Percentiles rank a stretch among this genome's conserved stretches.
Conservation (phyloP, 306 rosid genomes). For the Sechiopsis laciniata region DNA sequence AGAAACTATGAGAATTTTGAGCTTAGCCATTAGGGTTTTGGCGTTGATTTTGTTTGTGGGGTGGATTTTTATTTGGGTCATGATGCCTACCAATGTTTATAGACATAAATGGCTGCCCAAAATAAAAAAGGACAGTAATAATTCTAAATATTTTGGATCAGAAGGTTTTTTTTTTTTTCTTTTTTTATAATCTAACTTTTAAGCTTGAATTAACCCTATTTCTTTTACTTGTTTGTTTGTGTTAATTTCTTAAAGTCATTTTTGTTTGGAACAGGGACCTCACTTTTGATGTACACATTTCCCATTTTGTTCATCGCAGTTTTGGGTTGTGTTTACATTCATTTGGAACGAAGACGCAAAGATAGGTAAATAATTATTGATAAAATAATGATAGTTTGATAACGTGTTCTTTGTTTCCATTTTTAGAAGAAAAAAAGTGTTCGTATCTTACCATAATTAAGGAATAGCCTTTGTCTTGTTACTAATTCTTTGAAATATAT, state of each 20-base stretch:
- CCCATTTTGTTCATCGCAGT: slow-evolving; percentile 55
- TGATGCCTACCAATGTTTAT: slow-evolving; percentile 51
- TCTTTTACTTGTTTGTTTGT: background rate
- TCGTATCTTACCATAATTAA: too few species aligned
- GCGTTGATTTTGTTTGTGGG: slow-evolving; percentile 40
- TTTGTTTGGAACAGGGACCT: slow-evolving; percentile 31
- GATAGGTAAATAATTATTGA: slow-evolving; percentile 22
- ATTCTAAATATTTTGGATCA: slow-evolving; percentile 40
- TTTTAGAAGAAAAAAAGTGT: too few species aligned
- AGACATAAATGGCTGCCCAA: slow-evolving; percentile 29
- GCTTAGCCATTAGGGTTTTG: slow-evolving; percentile 34
- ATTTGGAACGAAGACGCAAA: slow-evolving; percentile 31
- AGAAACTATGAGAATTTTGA: slow-evolving; percentile 10
- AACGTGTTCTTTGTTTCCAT: too few species aligned
- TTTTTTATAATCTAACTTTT: background rate
- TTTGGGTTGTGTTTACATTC: slow-evolving; percentile 57
- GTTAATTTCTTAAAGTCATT: background rate
- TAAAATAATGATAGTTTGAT: too few species aligned
- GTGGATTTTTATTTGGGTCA: slow-evolving; percentile 41
- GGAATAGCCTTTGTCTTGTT: too few species aligned
- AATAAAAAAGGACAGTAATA: slow-evolving; percentile 22
- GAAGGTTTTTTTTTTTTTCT: slow-evolving; percentile 49
- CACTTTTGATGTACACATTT: slow-evolving; percentile 39
- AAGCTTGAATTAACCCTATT: background rate
- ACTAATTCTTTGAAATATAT: too few species aligned